Evolutionary conservation across 306 rosid genomes (phyloP), one percentile per base, ranked within the genome.

Genomic region (Prunus armeniaca): DNA sequence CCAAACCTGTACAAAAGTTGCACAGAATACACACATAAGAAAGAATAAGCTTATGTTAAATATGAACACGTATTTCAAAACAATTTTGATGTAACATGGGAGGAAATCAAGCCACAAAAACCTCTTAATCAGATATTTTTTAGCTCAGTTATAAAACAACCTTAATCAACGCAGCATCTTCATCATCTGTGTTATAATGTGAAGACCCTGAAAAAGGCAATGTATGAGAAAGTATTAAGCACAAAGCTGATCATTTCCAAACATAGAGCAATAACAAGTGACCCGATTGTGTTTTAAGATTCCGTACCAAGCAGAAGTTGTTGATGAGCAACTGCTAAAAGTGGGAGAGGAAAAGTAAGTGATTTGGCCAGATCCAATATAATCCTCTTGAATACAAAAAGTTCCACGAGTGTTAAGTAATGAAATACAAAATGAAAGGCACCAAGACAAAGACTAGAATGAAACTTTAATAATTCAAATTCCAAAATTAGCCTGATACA

Each of bases 331-430:
- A 86, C 80, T 73, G 98, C 94, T 88, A 91, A 81, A 69, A 94
- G 94, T 22, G 89, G 98, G 79, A 90, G 93, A 72, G 98, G 98
- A 87, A 92, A 94, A 24, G 86, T 69, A 64, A 87, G 87, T n/a
- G 89, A 86, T 86, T 92, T 92, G 67, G 96, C 91, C 84, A 75
- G 76, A 84, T 83, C 89, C 93, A 94, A 79, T 81, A 94, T 76
- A 80, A 75, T 61, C 76, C 87, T 91, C 98, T 94, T 63, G 71
- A 89, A 81, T 27, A 81, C 69, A 73, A 76, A 49, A 82, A 56
- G 72, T 76, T 57, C 51, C 77, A 32, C 60, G 41, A 68, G 80
- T 46, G 55, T 54, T 24, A 12, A 50, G 64, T 82, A 54, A 69
- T 57, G 67, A 66, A 61, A 22, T 76, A 67, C 38, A 76, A 61